Evolutionary conservation across 768 basidiomycete genomes (phyloP).

Genomic region (Lanmaoa pseudosensibilis): DNA sequence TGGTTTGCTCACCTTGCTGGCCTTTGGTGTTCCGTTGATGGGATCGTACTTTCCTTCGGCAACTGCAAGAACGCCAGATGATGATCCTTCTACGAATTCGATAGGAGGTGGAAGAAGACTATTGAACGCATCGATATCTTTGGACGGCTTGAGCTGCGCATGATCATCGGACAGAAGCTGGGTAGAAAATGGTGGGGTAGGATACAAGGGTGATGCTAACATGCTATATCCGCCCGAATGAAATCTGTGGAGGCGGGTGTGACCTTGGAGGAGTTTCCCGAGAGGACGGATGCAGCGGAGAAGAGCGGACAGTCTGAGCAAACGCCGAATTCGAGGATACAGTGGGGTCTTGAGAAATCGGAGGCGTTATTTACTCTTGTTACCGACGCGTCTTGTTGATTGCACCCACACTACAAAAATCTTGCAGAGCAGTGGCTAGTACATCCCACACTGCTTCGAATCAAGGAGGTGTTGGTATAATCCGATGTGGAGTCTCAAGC

Average conservation of each 20-base stretch:
- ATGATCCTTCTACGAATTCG: conserved; percentile 84
- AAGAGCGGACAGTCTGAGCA: conserved; percentile 19
- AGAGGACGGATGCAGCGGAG: conserved; percentile 9
- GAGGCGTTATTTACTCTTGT: conserved; percentile 29
- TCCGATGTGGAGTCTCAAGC: neutral
- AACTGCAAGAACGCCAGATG: conserved; percentile 68
- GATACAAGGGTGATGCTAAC: conserved; percentile 67
- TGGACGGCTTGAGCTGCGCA: conserved; percentile 61
- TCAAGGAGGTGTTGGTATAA: neutral
- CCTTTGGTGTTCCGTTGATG: conserved; percentile 68
- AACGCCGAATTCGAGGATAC: conserved; percentile 2
- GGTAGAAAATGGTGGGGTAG: conserved; percentile 50
- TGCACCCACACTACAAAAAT: neutral
- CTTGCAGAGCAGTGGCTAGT: no score
- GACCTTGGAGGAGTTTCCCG: conserved; percentile 5
- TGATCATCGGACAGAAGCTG: conserved; percentile 51
- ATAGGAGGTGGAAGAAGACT: conserved; percentile 76
- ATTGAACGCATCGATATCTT: conserved; percentile 74
- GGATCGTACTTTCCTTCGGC: conserved; percentile 79
- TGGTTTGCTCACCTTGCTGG: conserved; percentile 44
- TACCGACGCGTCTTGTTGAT: conserved; percentile 21
- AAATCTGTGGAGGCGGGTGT: conserved; percentile 1
- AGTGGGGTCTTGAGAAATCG: conserved; percentile 10
- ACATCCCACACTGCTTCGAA: neutral
- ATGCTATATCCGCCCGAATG: conserved; percentile 40